phyloP scores from a whole-genome alignment of 768 basidiomycete genomes.

The Daedaleopsis sinensis region DNA sequence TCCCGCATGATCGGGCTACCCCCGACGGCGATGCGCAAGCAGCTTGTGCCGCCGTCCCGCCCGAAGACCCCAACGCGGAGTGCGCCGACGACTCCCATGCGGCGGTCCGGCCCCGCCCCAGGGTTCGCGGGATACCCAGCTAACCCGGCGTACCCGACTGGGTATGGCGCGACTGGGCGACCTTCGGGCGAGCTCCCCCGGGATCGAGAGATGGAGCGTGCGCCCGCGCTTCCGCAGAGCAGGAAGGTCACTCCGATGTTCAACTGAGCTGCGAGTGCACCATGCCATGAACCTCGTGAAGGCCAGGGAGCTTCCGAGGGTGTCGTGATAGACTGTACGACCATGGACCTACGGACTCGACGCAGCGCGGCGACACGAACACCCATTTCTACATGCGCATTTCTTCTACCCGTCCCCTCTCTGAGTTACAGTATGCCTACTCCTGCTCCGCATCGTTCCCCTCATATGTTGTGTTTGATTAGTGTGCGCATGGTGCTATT shows the following conservation, averaged over 20 bases:
- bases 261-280: conserved; percentile 6
- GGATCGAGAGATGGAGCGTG: neutral
- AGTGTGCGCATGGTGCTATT: too few species aligned
- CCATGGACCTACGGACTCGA: neutral
- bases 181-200: conserved; percentile 4
- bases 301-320: neutral
- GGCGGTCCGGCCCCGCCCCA: conserved; percentile 6
- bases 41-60: neutral
- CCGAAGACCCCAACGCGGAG: conserved; percentile 8
- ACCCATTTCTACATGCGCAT: neutral
- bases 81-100: conserved; percentile 16
- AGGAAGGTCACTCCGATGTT: conserved; percentile 30
- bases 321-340: neutral
- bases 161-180: neutral
- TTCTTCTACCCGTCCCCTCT: neutral
- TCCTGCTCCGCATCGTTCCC: too few species aligned
- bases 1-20: conserved; percentile 80
- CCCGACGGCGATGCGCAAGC: conserved; percentile 62
- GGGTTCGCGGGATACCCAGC: conserved; percentile 7
- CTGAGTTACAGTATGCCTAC: too few species aligned
- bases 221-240: conserved; percentile 1
- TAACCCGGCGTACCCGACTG: conserved; percentile 8
- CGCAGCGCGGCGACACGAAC: neutral
- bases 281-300: neutral
- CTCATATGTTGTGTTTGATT: too few species aligned